Evolutionary conservation across 257 asterid genomes (phyloP).

Genomic region (Primulina tabacum): DNA sequence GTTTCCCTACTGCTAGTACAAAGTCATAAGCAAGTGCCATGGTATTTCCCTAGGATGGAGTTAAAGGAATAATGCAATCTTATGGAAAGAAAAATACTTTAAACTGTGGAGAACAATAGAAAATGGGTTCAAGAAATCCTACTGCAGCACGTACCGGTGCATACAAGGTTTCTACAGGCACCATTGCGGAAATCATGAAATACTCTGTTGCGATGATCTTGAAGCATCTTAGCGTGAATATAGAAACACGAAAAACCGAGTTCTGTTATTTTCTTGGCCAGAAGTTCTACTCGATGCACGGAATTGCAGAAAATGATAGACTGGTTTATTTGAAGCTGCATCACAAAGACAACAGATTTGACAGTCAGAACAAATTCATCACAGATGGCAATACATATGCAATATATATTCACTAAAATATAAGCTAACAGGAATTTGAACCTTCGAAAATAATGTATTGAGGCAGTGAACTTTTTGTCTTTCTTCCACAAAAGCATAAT

Average conservation of each 20-base stretch:
- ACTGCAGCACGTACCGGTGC: slow-evolving; percentile 59
- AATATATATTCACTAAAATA: not conserved
- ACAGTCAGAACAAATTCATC: slow-evolving; percentile 4
- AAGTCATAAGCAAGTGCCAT: not conserved
- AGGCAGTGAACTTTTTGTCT: slow-evolving; percentile 38
- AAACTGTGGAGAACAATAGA: slow-evolving; percentile 2
- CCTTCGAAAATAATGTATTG: slow-evolving; percentile 57
- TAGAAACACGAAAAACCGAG: slow-evolving; percentile 94
- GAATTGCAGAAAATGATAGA: slow-evolving; percentile 92
- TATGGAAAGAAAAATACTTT: slow-evolving; percentile 12
- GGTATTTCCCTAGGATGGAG: not conserved
- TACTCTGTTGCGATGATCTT: slow-evolving; percentile 89
- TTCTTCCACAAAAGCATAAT: slow-evolving; percentile 19
- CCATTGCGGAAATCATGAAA: slow-evolving; percentile 95
- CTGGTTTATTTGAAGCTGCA: slow-evolving; percentile 94
- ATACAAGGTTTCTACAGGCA: slow-evolving; percentile 93
- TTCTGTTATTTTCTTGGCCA: slow-evolving; percentile 91
- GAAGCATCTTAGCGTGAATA: slow-evolving; percentile 95
- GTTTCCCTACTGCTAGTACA: not conserved
- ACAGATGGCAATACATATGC: not conserved
- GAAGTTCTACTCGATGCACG: slow-evolving; percentile 89
- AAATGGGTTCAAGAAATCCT: not conserved
- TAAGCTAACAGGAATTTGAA: slow-evolving; percentile 6
- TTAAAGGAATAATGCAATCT: not conserved
- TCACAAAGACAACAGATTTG: slow-evolving; percentile 22